Conservation (phyloP, 1,139 yeast genomes). For the Meyerozyma smithsonii region DNA sequence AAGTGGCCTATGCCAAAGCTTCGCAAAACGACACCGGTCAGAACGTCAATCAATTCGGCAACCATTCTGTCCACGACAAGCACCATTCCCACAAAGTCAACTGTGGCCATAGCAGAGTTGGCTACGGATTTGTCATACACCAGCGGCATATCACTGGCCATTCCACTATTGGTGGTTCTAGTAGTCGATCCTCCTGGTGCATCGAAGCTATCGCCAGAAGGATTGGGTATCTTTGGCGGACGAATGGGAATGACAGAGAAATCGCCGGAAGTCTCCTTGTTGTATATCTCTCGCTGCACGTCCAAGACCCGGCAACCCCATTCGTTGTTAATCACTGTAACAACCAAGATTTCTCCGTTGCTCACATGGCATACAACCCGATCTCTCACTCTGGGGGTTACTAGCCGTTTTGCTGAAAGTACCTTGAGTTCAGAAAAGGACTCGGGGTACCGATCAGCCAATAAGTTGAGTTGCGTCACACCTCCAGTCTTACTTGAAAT, state of each 20-base stretch:
- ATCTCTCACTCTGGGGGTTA: slow-evolving; percentile 73
- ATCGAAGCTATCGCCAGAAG: background rate
- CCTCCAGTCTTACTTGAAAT: slow-evolving; percentile 48
- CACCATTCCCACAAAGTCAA: slow-evolving; percentile 69
- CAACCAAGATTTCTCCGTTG: slow-evolving; percentile 52
- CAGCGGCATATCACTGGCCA: background rate
- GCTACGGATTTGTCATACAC: slow-evolving; percentile 10
- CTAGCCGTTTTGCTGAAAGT: slow-evolving; percentile 48
- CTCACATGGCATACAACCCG: slow-evolving; percentile 56
- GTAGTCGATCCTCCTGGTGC: background rate
- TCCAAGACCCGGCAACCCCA: slow-evolving; percentile 57
- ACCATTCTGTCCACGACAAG: slow-evolving; percentile 48
- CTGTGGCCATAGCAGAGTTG: slow-evolving; percentile 34
- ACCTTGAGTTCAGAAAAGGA: slow-evolving; percentile 19
- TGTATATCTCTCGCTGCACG: slow-evolving; percentile 45
- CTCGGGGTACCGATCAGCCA: slow-evolving; percentile 20
- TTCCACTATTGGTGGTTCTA: background rate
- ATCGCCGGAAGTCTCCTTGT: slow-evolving; percentile 21
- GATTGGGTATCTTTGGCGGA: background rate
- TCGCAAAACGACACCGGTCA: slow-evolving; percentile 63
- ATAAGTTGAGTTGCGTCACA: slow-evolving; percentile 21
- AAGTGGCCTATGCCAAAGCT: slow-evolving; percentile 57
- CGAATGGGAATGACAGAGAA: background rate
- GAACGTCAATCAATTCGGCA: slow-evolving; percentile 72
- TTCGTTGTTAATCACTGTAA: slow-evolving; percentile 58